Evolutionary conservation across 768 basidiomycete species (phyloP).

Genomic region (Podaxis sp.): DNA sequence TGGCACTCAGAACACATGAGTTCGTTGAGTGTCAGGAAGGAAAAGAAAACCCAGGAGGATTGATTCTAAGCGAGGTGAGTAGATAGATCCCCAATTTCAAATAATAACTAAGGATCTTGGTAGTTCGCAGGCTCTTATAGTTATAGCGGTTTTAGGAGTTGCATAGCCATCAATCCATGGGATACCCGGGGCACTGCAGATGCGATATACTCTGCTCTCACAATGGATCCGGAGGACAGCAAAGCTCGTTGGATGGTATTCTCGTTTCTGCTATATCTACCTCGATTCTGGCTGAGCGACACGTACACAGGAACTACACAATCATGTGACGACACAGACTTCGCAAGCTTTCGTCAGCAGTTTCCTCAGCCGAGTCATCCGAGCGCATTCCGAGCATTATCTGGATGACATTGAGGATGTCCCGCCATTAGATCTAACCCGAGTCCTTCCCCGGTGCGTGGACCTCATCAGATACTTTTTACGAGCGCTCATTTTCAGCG

Average conservation of each 20-base stretch:
- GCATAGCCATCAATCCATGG: conserved; percentile 85
- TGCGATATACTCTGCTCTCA: conserved; percentile 66
- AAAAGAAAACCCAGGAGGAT: conserved; percentile 49
- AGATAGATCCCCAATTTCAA: background rate
- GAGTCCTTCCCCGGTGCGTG: conserved; percentile 42
- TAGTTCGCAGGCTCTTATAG: conserved; percentile 86
- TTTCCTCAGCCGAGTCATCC: conserved; percentile 72
- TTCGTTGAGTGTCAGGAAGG: conserved; percentile 81
- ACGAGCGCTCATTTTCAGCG: background rate
- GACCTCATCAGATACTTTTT: background rate
- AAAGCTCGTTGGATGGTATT: conserved; percentile 66
- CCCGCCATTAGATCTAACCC: conserved; percentile 30
- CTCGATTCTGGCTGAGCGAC: background rate
- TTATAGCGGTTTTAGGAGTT: conserved; percentile 83
- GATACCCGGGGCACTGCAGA: conserved; percentile 79
- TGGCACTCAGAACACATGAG: conserved; percentile 81
- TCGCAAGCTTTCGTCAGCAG: conserved; percentile 79
- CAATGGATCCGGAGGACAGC: conserved; percentile 74
- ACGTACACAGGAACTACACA: conserved; percentile 58
- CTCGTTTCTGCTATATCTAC: background rate
- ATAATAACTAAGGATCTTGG: background rate
- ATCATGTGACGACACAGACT: conserved; percentile 82
- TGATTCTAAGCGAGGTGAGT: conserved; percentile 75
- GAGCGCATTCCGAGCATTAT: conserved; percentile 66
- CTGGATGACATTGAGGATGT: conserved; percentile 20